These are phyloP conservation scores for Debaryomyces tyrocola DNA, from an alignment of 805 yeast species.

Conservation along the genomic window DNA sequence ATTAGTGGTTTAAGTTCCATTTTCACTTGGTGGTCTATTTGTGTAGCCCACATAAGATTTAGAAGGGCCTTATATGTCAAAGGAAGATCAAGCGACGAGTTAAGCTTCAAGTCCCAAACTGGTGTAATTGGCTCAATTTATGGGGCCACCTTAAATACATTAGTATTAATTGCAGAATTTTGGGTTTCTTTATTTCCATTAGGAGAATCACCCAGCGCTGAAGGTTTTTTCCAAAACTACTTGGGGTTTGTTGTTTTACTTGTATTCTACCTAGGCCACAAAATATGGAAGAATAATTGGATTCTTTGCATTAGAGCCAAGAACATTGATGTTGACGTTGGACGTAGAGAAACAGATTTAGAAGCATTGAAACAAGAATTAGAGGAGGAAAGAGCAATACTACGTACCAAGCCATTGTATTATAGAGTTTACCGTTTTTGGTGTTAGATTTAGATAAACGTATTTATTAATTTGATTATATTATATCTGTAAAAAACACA, in stretches of 20 bases:
- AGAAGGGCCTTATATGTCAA: conserved; percentile 35
- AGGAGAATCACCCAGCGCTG: conserved; percentile 36
- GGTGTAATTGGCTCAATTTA: conserved; percentile 37
- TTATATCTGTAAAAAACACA: too few relatives aligned
- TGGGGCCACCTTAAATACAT: conserved; percentile 29
- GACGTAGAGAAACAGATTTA: conserved; percentile 42
- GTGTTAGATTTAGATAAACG: conserved; percentile 22
- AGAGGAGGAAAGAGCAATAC: conserved; percentile 30
- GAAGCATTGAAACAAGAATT: conserved; percentile 37
- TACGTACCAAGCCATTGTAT: conserved; percentile 33
- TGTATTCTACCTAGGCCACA: conserved; percentile 39
- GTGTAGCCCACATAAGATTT: conserved; percentile 39
- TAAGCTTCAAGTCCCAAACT: conserved; percentile 36
- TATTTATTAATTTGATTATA: too few relatives aligned
- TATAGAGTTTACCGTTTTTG: conserved; percentile 34
- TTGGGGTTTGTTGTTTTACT: conserved; percentile 38
- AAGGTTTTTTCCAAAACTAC: conserved; percentile 35
- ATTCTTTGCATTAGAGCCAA: conserved; percentile 32
- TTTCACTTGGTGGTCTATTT: conserved; percentile 43
- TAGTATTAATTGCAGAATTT: conserved; percentile 42
- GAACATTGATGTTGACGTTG: conserved; percentile 40
- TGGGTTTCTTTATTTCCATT: conserved; percentile 44
- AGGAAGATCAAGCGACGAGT: conserved; percentile 36
- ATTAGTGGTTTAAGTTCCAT: conserved; percentile 42
- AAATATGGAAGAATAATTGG: conserved; percentile 41